phyloP scores from a whole-genome alignment of 305 asterid genomes.

The Petunia hybrid region DNA sequence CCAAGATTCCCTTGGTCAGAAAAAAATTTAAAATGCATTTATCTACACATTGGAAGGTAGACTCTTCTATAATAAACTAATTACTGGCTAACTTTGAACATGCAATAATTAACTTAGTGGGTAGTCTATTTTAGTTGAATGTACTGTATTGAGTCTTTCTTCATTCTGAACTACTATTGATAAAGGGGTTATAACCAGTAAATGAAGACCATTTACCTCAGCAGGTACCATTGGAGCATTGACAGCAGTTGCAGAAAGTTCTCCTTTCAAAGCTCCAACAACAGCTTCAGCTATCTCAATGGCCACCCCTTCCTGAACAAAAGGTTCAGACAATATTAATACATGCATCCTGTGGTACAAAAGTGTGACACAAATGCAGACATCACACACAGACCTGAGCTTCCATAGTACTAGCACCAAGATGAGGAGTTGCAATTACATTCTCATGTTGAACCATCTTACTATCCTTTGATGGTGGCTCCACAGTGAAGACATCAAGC shows the following conservation, averaged over 20 bases:
- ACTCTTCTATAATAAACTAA: background rate
- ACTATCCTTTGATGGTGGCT: conserved; percentile 95
- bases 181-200: background rate
- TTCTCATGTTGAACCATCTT: conserved; percentile 77
- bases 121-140: background rate
- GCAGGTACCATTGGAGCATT: conserved; percentile 99
- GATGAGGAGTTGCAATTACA: conserved; percentile 94
- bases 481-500: conserved; percentile 92
- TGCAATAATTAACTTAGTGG: background rate
- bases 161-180: background rate
- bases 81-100: background rate
- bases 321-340: conserved; percentile 30
- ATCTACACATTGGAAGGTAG: background rate
- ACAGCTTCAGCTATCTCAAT: conserved; percentile 99
- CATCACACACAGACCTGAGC: conserved; percentile 72
- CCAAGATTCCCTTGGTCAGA: background rate
- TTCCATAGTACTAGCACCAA: conserved; percentile 97
- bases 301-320: conserved; percentile 92
- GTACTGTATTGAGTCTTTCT: background rate
- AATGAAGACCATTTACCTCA: conserved; percentile 55
- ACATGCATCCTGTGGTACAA: background rate
- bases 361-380: background rate
- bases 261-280: conserved; percentile 94
- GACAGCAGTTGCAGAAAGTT: conserved; percentile 98
- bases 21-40: background rate